These are phyloP conservation scores for Petunia secreta DNA, from an alignment of 257 asterid genomes.

Conservation along the genomic window DNA sequence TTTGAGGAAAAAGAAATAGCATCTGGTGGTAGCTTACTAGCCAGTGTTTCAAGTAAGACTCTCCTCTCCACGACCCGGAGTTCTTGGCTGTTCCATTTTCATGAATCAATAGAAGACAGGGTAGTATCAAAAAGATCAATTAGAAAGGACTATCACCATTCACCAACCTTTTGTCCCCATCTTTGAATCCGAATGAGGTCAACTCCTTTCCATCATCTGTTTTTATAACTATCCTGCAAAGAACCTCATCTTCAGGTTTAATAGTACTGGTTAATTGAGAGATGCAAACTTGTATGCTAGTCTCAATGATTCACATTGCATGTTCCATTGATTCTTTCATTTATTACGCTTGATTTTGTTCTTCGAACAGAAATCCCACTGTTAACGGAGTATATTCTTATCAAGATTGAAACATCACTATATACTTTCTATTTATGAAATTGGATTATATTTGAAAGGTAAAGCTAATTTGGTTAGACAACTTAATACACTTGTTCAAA, in stretches of 20 bases:
- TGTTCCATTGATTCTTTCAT: background rate
- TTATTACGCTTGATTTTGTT: background rate
- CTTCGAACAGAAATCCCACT: background rate
- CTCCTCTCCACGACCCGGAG: conserved; percentile 88
- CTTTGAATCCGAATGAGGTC: conserved; percentile 69
- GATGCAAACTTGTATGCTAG: background rate
- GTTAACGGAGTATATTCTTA: no score
- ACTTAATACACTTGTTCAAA: no score
- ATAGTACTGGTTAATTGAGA: background rate
- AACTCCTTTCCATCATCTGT: conserved; percentile 69
- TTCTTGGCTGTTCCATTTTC: conserved; percentile 70
- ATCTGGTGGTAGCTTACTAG: conserved; percentile 59
- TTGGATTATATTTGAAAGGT: no score
- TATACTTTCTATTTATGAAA: background rate
- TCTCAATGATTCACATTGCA: background rate
- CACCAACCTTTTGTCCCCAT: conserved; percentile 66
- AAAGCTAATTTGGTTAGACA: no score
- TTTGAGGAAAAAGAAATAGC: conserved; percentile 73
- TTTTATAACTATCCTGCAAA: conserved; percentile 69
- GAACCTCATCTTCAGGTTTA: background rate
- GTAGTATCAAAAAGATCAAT: conserved; percentile 11
- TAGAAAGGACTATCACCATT: background rate
- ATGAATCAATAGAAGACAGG: background rate
- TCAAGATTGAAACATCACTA: background rate
- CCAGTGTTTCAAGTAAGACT: conserved; percentile 68